These are phyloP conservation scores for Kwoniella shivajii DNA, from an alignment of 1,284 basidiomycete genomes.

Conservation along the genomic window DNA sequence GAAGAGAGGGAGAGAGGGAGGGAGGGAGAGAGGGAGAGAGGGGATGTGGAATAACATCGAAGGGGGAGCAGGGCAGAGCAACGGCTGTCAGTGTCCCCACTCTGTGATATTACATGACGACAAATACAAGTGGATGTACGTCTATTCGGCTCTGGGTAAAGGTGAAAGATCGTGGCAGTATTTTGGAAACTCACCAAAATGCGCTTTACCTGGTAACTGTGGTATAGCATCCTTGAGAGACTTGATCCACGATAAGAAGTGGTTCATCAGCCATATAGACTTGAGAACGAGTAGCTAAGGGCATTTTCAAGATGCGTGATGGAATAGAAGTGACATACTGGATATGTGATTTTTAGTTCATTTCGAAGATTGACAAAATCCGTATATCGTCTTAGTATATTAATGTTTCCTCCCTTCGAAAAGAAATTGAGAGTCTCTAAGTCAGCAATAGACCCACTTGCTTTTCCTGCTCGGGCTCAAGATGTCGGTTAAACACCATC, in stretches of 20 bases:
- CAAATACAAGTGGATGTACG: no score
- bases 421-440: background rate
- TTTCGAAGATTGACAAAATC: conserved; percentile 44
- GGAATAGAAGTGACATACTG: conserved; percentile 25
- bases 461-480: no score
- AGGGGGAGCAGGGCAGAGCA: background rate
- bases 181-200: conserved; percentile 38
- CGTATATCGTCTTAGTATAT: conserved; percentile 44
- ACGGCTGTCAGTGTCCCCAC: background rate
- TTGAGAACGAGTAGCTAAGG: background rate
- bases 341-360: conserved; percentile 30
- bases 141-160: no score
- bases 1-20: background rate
- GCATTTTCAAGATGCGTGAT: background rate
- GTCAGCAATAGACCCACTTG: no score
- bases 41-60: background rate
- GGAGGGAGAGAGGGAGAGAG: background rate
- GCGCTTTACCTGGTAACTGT: conserved; percentile 45
- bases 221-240: conserved; percentile 40
- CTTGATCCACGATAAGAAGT: no score
- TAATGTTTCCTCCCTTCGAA: conserved; percentile 39
- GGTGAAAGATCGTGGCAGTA: no score
- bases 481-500: background rate
- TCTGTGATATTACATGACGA: background rate
- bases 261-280: no score